phyloP scores from a whole-genome alignment of 768 basidiomycete genomes.

The Lentinus tigrinus region DNA sequence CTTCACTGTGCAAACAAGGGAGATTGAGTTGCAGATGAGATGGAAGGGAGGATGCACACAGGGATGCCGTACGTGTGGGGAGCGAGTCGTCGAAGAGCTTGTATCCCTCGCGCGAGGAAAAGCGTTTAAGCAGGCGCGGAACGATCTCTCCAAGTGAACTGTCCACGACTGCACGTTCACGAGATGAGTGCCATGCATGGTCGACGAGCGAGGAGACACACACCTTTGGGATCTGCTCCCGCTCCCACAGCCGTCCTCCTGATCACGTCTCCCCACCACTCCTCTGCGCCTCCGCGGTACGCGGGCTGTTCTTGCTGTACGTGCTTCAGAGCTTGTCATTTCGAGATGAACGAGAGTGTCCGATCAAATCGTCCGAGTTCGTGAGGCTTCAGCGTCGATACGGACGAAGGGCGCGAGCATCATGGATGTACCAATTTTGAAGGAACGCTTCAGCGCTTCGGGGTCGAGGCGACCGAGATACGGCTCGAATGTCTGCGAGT shows the following conservation, averaged over 20 bases:
- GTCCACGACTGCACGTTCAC: conserved; percentile 46
- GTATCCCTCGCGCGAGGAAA: conserved; percentile 73
- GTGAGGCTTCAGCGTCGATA: neutral
- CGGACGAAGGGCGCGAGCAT: neutral
- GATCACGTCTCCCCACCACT: conserved; percentile 83
- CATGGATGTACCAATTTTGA: conserved; percentile 50
- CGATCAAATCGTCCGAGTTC: neutral
- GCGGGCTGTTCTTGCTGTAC: conserved; percentile 59
- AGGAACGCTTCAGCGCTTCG: conserved; percentile 50
- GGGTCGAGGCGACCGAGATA: conserved; percentile 63
- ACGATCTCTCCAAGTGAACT: conserved; percentile 55
- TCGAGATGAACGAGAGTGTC: neutral
- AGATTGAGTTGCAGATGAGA: neutral
- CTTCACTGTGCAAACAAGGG: conserved; percentile 37
- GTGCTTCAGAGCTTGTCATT: conserved; percentile 41
- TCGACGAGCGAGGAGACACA: conserved; percentile 11
- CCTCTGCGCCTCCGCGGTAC: conserved; percentile 52
- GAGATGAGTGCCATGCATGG: neutral
- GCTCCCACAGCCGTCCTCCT: conserved; percentile 71
- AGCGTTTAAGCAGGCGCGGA: conserved; percentile 57
- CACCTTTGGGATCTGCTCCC: conserved; percentile 61
- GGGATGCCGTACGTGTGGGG: conserved; percentile 37
- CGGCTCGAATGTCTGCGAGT: conserved; percentile 64
- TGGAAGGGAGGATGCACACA: neutral
- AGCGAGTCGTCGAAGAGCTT: conserved; percentile 52